Conservation (phyloP, 192 early-diverging fungal genomes). For the Diversispora eburnea region DNA sequence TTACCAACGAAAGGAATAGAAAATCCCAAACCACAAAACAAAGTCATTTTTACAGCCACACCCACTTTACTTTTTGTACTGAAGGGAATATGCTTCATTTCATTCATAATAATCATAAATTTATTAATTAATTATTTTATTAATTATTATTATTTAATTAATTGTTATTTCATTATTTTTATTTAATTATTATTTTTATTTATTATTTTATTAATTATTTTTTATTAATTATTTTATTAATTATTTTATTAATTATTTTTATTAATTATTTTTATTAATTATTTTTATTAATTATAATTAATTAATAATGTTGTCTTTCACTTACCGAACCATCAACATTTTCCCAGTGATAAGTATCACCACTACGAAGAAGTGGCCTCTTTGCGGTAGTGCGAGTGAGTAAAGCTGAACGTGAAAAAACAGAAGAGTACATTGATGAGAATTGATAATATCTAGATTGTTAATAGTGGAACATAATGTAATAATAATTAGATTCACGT, state of each 20-base stretch:
- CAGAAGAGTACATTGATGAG: constrained; percentile 9
- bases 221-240: too few relatives aligned
- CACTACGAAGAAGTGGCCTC: constrained; percentile 32
- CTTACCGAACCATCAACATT: constrained; percentile 36
- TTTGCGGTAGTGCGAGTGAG: constrained; percentile 33
- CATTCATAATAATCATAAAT: background rate
- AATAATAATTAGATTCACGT: too few relatives aligned
- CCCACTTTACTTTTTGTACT: constrained; percentile 54
- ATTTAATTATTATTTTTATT: too few relatives aligned
- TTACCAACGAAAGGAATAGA: constrained; percentile 51
- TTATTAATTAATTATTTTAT: background rate
- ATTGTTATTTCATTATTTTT: too few relatives aligned
- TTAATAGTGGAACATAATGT: background rate
- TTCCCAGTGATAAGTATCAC: constrained; percentile 38
- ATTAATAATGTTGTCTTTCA: background rate
- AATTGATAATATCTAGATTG: background rate
- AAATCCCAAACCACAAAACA: constrained; percentile 54
- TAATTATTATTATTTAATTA: too few relatives aligned
- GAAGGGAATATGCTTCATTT: constrained; percentile 54
- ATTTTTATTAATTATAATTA: background rate
- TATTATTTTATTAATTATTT: too few relatives aligned
- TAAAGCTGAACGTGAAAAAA: constrained; percentile 40
- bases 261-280: background rate
- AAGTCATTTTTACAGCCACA: constrained; percentile 49
- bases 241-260: background rate